Conservation (phyloP, 768 basidiomycete genomes). For the Trametes punicea region DNA sequence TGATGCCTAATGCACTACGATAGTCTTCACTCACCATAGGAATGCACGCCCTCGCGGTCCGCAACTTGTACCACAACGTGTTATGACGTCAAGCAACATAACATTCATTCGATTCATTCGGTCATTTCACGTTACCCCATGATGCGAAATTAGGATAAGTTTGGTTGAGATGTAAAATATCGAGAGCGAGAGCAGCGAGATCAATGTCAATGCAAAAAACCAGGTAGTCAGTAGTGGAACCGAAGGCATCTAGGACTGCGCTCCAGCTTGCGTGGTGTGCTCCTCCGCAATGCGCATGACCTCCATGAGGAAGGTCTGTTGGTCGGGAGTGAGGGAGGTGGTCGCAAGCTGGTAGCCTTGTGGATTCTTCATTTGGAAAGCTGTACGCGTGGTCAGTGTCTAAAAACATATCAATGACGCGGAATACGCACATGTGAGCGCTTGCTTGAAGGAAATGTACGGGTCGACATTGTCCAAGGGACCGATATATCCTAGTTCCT, state of each 20-base stretch:
- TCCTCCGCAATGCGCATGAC: constrained; percentile 72
- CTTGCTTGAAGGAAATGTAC: constrained; percentile 74
- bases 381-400: constrained; percentile 34
- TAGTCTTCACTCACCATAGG: too few relatives aligned
- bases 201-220: neutral
- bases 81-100: neutral
- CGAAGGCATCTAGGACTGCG: neutral
- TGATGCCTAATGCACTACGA: too few relatives aligned
- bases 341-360: constrained; percentile 69
- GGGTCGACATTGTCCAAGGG: constrained; percentile 78
- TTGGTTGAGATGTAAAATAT: constrained; percentile 9
- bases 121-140: constrained; percentile 4
- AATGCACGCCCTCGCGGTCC: neutral
- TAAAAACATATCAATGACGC: neutral
- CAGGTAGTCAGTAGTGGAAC: neutral
- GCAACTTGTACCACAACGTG: neutral
- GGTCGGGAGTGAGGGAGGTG: constrained; percentile 66
- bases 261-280: constrained; percentile 15
- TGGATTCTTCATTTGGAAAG: constrained; percentile 72
- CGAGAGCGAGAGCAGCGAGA: constrained; percentile 15
- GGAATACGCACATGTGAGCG: constrained; percentile 59
- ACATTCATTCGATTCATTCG: neutral
- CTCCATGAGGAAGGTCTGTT: constrained; percentile 81
- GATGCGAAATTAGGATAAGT: neutral
- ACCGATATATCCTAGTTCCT: constrained; percentile 85